phyloP scores from a whole-genome alignment of 345 rosid genomes.

The Lepidium sativum region DNA sequence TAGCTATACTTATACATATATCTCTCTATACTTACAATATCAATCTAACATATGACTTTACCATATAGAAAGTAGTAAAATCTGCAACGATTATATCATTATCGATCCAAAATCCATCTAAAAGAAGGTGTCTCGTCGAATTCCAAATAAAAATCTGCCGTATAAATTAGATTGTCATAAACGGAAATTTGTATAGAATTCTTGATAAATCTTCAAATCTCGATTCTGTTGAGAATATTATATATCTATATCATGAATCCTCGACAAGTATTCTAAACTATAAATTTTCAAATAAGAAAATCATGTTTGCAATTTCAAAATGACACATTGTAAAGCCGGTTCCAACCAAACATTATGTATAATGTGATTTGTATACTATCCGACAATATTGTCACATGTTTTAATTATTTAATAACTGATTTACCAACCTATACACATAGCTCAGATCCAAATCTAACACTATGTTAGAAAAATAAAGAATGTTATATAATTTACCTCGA shows the following conservation, averaged over 20 bases:
- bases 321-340: not conserved
- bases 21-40: not conserved
- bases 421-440: not conserved
- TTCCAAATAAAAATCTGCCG: no score
- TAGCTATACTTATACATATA: not conserved
- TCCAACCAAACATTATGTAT: not conserved
- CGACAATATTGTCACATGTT: not conserved
- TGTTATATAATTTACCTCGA: slow-evolving; percentile 52
- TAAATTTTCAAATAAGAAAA: not conserved
- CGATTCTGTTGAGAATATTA: no score
- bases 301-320: not conserved
- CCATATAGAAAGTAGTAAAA: not conserved
- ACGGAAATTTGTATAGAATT: no score
- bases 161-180: no score
- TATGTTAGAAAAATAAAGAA: not conserved
- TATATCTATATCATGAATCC: not conserved
- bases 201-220: no score
- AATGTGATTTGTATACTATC: not conserved
- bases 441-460: not conserved
- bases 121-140: no score
- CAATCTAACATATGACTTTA: not conserved
- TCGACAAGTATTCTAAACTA: not conserved
- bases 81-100: no score
- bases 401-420: not conserved
- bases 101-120: no score